Evolutionary conservation across 1,139 yeast genomes (phyloP), one percentile per base, ranked within the genome.

Genomic region (Yamadazyma dushanensis): DNA sequence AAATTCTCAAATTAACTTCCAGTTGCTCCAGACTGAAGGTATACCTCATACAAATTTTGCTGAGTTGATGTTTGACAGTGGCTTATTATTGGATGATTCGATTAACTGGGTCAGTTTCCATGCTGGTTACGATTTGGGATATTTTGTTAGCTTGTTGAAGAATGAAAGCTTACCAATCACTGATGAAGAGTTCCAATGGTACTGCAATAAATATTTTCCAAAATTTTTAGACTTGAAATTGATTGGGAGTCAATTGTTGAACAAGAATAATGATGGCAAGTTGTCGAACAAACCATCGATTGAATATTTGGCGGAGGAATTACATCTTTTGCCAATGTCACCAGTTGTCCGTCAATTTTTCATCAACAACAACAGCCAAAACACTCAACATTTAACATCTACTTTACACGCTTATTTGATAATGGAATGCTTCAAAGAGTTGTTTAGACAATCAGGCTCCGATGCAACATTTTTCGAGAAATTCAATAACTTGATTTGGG

Each of bases 81-180:
- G 98, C 0, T 67, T 92, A 41, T 76, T 90, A 26, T 67, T 92
- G 48, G 82, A 87, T 47, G 73, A 77, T 20, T 71, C 80, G 21
- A 77, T 87, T 35, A 79, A 83, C 39, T 92, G 98, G 98, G 73
- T 89, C 37, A 84, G 96, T 44, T 92, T 83, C 62, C 97, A 92
- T 58, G 83, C 89, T 1, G 98, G 97, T 11, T 92, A 92, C 60
- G 98, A 92, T 60, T 76, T 90, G 56, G 98, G 98, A 2, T 90
- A 90, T 58, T 69, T 92, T 45, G 66, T 89, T 26, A 80, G 95
- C 38, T 70, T 89, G 45, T 70, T 92, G 57, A 78, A 83, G 47
- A 87, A 88, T 58, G 76, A 78, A 40, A 68, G 73, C 34, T 83
- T 92, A 67, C 97, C 97, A 1, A 78, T 76, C 16, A 88, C 83